Conservation (phyloP, 164 flowering plant genomes). For the Dillenia suffruticosa region DNA sequence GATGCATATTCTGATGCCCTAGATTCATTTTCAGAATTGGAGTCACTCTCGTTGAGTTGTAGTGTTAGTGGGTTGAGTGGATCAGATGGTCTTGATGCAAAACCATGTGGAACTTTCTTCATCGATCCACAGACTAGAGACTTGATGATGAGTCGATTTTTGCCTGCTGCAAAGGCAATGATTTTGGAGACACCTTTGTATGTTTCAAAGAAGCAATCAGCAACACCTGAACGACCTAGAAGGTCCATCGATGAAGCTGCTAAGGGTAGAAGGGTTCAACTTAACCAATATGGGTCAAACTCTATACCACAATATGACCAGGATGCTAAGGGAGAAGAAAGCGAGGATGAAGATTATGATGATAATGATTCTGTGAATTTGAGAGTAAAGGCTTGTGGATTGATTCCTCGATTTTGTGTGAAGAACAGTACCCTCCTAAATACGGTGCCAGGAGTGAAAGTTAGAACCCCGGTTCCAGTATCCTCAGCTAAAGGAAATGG, state of each 20-base stretch:
- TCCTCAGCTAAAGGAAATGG: conserved; percentile 22
- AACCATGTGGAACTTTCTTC: conserved; percentile 32
- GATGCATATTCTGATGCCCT: conserved; percentile 67
- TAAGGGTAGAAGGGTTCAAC: conserved; percentile 18
- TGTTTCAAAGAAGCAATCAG: conserved; percentile 40
- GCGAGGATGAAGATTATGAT: conserved; percentile 43
- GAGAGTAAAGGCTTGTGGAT: conserved; percentile 63
- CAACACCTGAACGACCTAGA: conserved; percentile 28
- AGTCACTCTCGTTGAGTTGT: conserved; percentile 62
- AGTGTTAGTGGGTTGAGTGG: conserved; percentile 78
- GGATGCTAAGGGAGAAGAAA: conserved; percentile 29
- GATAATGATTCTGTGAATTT: conserved; percentile 26
- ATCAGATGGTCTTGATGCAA: conserved; percentile 38
- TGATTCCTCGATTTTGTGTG: conserved; percentile 56
- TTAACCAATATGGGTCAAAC: conserved; percentile 24
- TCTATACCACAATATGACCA: conserved; percentile 22
- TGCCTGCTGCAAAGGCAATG: conserved; percentile 95
- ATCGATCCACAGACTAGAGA: conserved; percentile 55
- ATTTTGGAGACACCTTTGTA: conserved; percentile 68
- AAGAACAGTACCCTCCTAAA: conserved; percentile 43
- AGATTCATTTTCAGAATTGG: conserved; percentile 65
- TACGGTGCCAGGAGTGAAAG: conserved; percentile 60
- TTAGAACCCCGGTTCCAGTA: conserved; percentile 18
- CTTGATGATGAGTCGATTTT: conserved; percentile 81
- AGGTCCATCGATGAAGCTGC: conserved; percentile 14